phyloP scores from a whole-genome alignment of 805 yeast genomes.

The Pichia gijzeniarum region DNA sequence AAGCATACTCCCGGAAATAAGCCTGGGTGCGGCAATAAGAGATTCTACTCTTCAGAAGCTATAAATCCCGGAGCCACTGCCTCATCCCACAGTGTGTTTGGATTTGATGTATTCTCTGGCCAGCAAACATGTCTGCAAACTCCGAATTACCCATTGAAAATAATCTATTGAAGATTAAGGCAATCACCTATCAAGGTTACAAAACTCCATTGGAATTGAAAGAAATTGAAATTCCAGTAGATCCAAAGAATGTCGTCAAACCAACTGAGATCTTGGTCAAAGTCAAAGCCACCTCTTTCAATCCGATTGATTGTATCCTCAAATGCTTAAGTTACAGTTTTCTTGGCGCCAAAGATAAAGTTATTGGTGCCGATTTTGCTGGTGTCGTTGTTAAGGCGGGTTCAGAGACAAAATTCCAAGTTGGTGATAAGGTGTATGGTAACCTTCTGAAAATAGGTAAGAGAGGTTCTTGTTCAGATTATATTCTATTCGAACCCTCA shows the following conservation, averaged over 20 bases:
- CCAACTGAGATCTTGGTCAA: constrained; percentile 18
- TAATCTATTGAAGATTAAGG: constrained; percentile 11
- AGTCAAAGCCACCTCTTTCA: constrained; percentile 17
- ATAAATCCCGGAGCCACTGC: neutral
- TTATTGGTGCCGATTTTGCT: constrained; percentile 22
- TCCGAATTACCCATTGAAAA: constrained; percentile 6
- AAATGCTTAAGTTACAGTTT: constrained; percentile 7
- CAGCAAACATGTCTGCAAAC: neutral
- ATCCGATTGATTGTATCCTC: constrained; percentile 20
- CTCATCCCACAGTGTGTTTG: too few relatives aligned
- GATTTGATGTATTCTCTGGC: too few relatives aligned
- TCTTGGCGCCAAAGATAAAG: constrained; percentile 13
- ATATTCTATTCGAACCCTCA: constrained; percentile 33
- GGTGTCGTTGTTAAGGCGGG: constrained; percentile 22
- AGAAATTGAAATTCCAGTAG: constrained; percentile 11
- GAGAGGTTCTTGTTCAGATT: constrained; percentile 42
- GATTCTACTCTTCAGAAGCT: neutral
- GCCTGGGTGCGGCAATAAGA: constrained; percentile 34
- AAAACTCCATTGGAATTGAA: constrained; percentile 9
- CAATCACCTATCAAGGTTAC: constrained; percentile 14
- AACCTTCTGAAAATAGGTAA: neutral
- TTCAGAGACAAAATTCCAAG: constrained; percentile 10
- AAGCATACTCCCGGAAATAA: too few relatives aligned
- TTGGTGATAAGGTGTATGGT: constrained; percentile 23
- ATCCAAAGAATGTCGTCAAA: constrained; percentile 5